A percentile compares a stretch with the other conserved stretches of the same genome.
Conservation (phyloP, 2,329 filamentous ascomycete genomes). For the Fusarium virguliforme region DNA sequence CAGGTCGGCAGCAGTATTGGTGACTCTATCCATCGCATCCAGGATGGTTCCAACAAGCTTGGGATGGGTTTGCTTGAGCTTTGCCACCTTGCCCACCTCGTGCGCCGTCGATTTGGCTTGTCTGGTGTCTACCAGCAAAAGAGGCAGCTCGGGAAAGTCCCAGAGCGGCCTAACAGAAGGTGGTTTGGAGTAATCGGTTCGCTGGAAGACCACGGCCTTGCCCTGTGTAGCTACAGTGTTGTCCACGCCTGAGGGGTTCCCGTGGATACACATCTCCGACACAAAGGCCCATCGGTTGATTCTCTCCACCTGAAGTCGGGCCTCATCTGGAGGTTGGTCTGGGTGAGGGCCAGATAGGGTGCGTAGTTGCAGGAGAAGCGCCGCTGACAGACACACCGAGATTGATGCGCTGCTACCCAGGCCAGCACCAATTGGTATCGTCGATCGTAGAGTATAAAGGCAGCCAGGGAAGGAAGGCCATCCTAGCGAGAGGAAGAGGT, state of each 20-base stretch:
- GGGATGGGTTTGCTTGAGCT: constrained; percentile 80
- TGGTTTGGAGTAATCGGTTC: constrained; percentile 82
- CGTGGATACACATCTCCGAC: constrained; percentile 96
- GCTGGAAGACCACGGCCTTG: constrained; percentile 93
- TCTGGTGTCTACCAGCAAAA: constrained; percentile 91
- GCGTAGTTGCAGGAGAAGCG: constrained; percentile 88
- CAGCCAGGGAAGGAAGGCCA: constrained; percentile 84
- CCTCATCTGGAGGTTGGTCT: constrained; percentile 90
- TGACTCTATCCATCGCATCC: constrained; percentile 85
- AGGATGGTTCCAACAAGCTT: constrained; percentile 85
- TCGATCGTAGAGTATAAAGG: constrained; percentile 92
- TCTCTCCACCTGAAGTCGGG: constrained; percentile 90
- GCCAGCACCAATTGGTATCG: constrained; percentile 92
- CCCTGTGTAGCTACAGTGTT: constrained; percentile 96
- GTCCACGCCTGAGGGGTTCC: constrained; percentile 95
- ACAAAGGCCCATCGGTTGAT: constrained; percentile 99
- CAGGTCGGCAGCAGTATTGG: constrained; percentile 68
- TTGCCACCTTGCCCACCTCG: constrained; percentile 89
- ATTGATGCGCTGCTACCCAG: constrained; percentile 96
- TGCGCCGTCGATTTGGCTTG: constrained; percentile 87
- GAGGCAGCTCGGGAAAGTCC: constrained; percentile 91
- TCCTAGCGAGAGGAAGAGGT: constrained; percentile 91
- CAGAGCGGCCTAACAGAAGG: constrained; percentile 83
- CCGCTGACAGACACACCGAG: constrained; percentile 87
- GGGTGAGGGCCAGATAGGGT: constrained; percentile 92